Conservation (phyloP, 2,329 filamentous ascomycete genomes). For the Penicillium digitatum region DNA sequence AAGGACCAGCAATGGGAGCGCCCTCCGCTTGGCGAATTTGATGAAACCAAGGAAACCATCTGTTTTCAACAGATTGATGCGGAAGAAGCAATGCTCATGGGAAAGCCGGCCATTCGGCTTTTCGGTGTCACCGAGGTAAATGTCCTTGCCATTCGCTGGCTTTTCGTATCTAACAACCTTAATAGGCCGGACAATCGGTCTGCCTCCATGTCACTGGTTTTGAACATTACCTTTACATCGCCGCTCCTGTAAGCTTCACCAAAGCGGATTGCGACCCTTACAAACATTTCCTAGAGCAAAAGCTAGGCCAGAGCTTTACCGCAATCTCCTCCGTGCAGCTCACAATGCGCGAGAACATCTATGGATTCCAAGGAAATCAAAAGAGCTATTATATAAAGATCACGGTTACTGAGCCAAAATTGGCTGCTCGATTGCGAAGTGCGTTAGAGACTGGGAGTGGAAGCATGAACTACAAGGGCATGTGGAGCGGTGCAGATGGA, state of each 20-base stretch:
- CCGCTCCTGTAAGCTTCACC: constrained; percentile 77
- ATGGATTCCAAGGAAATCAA: constrained; percentile 88
- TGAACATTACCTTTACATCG: constrained; percentile 91
- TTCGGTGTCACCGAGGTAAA: constrained; percentile 82
- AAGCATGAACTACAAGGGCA: constrained; percentile 79
- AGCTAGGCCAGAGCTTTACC: constrained; percentile 68
- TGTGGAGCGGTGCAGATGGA: constrained; percentile 72
- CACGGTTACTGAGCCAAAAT: constrained; percentile 83
- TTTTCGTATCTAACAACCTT: constrained; percentile 10
- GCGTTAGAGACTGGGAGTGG: constrained; percentile 64
- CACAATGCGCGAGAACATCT: constrained; percentile 83
- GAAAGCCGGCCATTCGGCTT: constrained; percentile 75
- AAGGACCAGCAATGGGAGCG: constrained; percentile 90
- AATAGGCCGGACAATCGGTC: constrained; percentile 73
- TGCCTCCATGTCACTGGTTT: constrained; percentile 94
- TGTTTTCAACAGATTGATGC: constrained; percentile 93
- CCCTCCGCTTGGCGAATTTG: constrained; percentile 58
- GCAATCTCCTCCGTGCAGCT: constrained; percentile 77
- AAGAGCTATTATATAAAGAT: constrained; percentile 92
- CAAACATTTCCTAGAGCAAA: constrained; percentile 73
- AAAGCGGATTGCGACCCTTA: constrained; percentile 73
- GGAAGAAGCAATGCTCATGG: constrained; percentile 79
- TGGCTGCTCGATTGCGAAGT: constrained; percentile 70
- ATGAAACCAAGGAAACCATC: constrained; percentile 64
- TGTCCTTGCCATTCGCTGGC: constrained; percentile 6